phyloP scores from a whole-genome alignment of 768 basidiomycete species.

The Phanerochaete sordida region DNA sequence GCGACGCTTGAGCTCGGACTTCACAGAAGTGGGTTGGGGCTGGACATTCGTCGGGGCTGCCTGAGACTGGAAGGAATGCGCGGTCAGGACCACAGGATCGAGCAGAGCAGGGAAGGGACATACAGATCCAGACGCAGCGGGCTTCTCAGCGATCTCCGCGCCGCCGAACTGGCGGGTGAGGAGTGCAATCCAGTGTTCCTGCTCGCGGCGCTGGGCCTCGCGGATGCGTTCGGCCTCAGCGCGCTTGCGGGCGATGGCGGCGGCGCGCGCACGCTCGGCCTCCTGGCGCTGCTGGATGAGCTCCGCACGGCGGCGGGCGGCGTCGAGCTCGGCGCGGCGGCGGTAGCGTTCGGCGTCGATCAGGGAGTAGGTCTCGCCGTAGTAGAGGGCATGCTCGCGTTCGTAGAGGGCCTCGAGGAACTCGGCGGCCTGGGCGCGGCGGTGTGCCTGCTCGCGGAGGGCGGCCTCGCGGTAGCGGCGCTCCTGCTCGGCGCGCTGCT shows the following conservation, averaged over 20 bases:
- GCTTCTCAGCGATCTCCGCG: background rate
- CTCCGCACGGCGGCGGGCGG: background rate
- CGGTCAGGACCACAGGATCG: background rate
- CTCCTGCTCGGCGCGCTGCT: conserved; percentile 5
- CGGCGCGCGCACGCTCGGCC: background rate
- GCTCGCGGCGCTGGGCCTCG: conserved; percentile 1
- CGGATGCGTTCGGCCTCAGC: background rate
- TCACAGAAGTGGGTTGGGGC: background rate
- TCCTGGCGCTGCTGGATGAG: background rate
- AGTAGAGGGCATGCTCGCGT: conserved; percentile 6
- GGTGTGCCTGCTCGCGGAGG: conserved; percentile 6
- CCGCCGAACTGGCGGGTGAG: background rate
- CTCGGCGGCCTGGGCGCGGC: conserved; percentile 3
- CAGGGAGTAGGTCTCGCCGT: background rate
- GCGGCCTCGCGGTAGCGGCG: conserved; percentile 1
- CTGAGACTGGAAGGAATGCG: background rate
- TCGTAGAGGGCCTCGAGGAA: conserved; percentile 10
- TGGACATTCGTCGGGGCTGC: background rate
- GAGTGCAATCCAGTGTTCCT: conserved; percentile 1
- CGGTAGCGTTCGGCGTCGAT: conserved; percentile 4
- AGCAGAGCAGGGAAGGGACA: background rate
- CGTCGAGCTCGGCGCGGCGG: background rate
- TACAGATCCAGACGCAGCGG: background rate
- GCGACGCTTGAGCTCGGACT: conserved; percentile 1
- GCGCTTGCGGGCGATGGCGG: background rate